A percentile compares a stretch with the other conserved stretches of the same genome.
Evolutionary conservation across 768 basidiomycete genomes (phyloP).

Genomic region (Leucogyrophana mollusca): DNA sequence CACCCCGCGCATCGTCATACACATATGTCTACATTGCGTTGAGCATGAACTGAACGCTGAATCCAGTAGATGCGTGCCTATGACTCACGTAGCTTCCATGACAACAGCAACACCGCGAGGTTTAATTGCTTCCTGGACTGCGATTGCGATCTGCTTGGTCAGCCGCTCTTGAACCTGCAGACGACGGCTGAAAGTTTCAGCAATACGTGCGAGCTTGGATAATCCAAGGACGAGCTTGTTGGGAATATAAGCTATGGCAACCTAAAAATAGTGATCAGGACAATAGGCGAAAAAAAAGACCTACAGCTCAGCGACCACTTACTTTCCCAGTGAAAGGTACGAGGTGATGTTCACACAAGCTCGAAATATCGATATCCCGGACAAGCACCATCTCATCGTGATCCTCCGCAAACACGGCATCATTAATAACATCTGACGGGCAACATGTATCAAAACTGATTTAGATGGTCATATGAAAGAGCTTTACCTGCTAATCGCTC

Average conservation of each 20-base stretch:
- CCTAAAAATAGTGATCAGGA: constrained; percentile 43
- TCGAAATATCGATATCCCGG: constrained; percentile 94
- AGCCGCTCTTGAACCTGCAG: constrained; percentile 97
- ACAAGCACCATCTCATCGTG: constrained; percentile 99
- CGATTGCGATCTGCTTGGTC: constrained; percentile 95
- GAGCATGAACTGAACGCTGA: constrained; percentile 10
- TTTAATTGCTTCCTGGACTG: constrained; percentile 97
- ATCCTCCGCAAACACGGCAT: constrained; percentile 97
- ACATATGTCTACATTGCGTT: constrained; percentile 69
- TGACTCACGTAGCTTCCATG: constrained; percentile 93
- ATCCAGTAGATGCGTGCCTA: constrained; percentile 8
- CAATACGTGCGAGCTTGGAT: constrained; percentile 95
- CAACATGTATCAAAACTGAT: constrained; percentile 8
- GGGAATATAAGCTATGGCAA: constrained; percentile 97
- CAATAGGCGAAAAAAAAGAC: constrained; percentile 16
- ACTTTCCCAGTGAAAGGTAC: constrained; percentile 98
- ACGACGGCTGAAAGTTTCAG: constrained; percentile 94
- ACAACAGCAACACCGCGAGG: constrained; percentile 98
- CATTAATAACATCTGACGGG: constrained; percentile 89
- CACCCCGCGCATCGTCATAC: constrained; percentile 99
- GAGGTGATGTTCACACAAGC: constrained; percentile 97
- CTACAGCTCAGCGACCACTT: constrained; percentile 24
- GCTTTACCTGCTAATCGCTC: constrained; percentile 81
- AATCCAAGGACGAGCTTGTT: constrained; percentile 92
- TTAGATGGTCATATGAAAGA: constrained; percentile 13